Percentiles rank a stretch among this genome's conserved stretches.
Evolutionary conservation across 2,329 filamentous ascomycete species (phyloP).

Genomic region (Colletotrichum camelliae): DNA sequence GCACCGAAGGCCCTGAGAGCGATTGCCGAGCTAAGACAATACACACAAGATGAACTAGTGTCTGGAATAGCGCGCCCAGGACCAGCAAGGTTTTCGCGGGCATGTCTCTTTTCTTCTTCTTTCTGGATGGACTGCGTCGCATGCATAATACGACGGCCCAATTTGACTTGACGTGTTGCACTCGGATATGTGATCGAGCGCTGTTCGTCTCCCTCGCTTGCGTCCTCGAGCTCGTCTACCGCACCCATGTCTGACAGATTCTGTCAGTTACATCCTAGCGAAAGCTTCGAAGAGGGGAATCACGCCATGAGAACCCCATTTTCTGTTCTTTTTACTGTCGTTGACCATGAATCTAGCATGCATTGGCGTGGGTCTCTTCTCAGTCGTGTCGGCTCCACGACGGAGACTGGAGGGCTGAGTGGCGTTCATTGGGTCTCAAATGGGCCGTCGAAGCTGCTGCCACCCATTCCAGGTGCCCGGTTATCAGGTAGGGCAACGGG

Average conservation of each 20-base stretch:
- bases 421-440: background rate
- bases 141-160: background rate
- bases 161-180: background rate
- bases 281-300: background rate
- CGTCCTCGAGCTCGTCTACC: background rate
- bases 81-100: background rate
- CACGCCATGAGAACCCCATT: background rate
- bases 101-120: background rate
- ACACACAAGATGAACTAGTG: background rate
- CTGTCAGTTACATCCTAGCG: background rate
- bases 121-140: background rate
- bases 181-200: background rate
- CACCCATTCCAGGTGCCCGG: constrained; percentile 9
- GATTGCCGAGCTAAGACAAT: constrained; percentile 1
- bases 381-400: background rate
- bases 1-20: background rate
- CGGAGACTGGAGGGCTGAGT: background rate
- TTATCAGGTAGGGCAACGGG: background rate
- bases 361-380: background rate
- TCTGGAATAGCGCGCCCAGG: background rate
- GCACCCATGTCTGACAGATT: background rate
- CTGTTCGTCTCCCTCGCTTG: background rate
- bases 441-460: background rate
- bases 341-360: background rate
- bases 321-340: background rate